These are phyloP conservation scores for Gossypioides kirkii DNA, from an alignment of 345 rosid species.

Conservation along the genomic window DNA sequence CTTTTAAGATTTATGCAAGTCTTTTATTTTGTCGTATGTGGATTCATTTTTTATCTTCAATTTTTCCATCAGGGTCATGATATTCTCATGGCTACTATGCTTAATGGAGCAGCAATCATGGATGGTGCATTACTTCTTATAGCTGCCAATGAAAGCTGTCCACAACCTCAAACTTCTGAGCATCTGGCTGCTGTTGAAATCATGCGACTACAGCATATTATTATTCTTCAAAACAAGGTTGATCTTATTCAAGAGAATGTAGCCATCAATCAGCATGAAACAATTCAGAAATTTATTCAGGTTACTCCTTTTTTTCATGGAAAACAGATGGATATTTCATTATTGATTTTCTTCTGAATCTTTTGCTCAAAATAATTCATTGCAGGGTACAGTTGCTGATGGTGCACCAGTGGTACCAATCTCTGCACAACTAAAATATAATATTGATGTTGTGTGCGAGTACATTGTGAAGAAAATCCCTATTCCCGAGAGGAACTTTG, in stretches of 20 bases:
- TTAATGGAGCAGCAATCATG: conserved; percentile 84
- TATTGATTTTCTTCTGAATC: neutral
- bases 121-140: conserved; percentile 96
- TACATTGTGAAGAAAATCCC: conserved; percentile 92
- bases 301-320: conserved; percentile 25
- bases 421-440: conserved; percentile 93
- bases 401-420: conserved; percentile 61
- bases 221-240: conserved; percentile 3
- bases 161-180: conserved; percentile 98
- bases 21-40: neutral
- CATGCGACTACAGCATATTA: conserved; percentile 2
- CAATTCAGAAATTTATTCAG: conserved; percentile 82
- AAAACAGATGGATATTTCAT: neutral
- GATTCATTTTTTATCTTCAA: conserved; percentile 12
- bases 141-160: conserved; percentile 97
- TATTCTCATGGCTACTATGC: conserved; percentile 5
- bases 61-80: conserved; percentile 1
- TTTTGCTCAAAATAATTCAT: neutral
- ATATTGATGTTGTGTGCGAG: conserved; percentile 91
- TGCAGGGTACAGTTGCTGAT: conserved; percentile 63
- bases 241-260: conserved; percentile 7
- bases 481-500: conserved; percentile 85
- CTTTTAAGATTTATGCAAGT: neutral
- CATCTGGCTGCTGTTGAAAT: conserved; percentile 38
- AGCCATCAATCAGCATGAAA: conserved; percentile 66